Evolutionary conservation across 176 grass and related monocot genomes (phyloP).

Genomic region (Oryza coarctata): DNA sequence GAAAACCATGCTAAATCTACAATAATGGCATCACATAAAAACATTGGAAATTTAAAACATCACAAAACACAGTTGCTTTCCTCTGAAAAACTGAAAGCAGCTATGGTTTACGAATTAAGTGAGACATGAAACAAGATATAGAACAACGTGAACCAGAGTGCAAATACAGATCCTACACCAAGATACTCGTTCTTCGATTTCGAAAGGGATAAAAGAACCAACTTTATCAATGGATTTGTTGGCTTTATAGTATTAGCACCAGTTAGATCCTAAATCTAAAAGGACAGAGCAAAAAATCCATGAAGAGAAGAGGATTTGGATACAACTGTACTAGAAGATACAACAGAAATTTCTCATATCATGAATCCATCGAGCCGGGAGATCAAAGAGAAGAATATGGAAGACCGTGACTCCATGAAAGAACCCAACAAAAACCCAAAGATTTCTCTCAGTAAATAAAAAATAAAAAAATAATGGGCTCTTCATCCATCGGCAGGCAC

Average conservation of each 20-base stretch:
- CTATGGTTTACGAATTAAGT: background rate
- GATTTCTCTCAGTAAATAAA: background rate
- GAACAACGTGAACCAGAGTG: too few species aligned
- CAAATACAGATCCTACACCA: background rate
- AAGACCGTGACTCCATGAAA: conserved; percentile 13
- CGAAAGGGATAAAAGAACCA: background rate
- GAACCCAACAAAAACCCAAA: conserved; percentile 14
- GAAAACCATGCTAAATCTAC: background rate
- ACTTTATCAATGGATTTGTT: background rate
- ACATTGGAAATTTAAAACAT: background rate
- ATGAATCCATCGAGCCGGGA: conserved; percentile 14
- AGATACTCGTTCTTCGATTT: background rate
- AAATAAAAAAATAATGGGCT: too few species aligned
- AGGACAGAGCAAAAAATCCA: background rate
- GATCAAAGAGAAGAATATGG: conserved; percentile 28
- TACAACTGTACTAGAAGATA: background rate
- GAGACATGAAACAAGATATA: background rate
- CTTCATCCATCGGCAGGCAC: background rate
- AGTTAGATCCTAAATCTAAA: background rate
- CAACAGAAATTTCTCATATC: background rate
- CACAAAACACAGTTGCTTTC: background rate
- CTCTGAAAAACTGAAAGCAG: background rate
- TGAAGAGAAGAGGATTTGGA: background rate
- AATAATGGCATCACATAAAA: background rate
- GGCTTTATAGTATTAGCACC: background rate